These are phyloP conservation scores for Leptographium radiaticola DNA, from an alignment of 2,329 filamentous ascomycete species.

Conservation along the genomic window DNA sequence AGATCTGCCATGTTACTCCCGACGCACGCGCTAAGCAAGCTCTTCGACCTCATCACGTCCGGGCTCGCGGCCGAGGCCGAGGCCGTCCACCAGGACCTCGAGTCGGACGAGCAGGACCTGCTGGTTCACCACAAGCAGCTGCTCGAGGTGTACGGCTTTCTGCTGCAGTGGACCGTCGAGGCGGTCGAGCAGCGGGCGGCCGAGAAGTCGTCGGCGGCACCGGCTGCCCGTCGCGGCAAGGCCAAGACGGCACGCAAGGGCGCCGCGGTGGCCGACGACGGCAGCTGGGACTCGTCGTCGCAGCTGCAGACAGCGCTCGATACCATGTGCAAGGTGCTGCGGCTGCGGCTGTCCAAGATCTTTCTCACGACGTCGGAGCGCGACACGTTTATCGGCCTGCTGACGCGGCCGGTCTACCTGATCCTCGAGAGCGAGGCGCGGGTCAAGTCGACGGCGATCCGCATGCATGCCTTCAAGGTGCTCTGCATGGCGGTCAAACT, in stretches of 20 bases:
- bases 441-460: constrained; percentile 75
- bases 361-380: constrained; percentile 94
- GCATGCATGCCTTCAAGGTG: constrained; percentile 96
- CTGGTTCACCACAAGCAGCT: constrained; percentile 79
- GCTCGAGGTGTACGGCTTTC: constrained; percentile 85
- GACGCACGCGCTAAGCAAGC: constrained; percentile 73
- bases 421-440: constrained; percentile 88
- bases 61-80: constrained; percentile 79
- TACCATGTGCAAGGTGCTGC: constrained; percentile 90
- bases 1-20: constrained; percentile 75
- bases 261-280: constrained; percentile 20
- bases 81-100: constrained; percentile 70
- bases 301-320: constrained; percentile 85
- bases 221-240: constrained; percentile 59
- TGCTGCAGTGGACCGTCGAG: constrained; percentile 89
- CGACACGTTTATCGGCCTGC: constrained; percentile 84
- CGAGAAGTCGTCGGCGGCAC: constrained; percentile 67
- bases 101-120: constrained; percentile 81
- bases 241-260: constrained; percentile 57
- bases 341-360: constrained; percentile 80
- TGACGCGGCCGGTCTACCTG: constrained; percentile 87
- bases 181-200: constrained; percentile 89
- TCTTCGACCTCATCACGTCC: constrained; percentile 81
- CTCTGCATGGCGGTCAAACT: constrained; percentile 95
- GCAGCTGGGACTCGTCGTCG: constrained; percentile 73